Base-by-base conservation (phyloP, 345 rosid species). In the Capsella bursapastoris region DNA sequence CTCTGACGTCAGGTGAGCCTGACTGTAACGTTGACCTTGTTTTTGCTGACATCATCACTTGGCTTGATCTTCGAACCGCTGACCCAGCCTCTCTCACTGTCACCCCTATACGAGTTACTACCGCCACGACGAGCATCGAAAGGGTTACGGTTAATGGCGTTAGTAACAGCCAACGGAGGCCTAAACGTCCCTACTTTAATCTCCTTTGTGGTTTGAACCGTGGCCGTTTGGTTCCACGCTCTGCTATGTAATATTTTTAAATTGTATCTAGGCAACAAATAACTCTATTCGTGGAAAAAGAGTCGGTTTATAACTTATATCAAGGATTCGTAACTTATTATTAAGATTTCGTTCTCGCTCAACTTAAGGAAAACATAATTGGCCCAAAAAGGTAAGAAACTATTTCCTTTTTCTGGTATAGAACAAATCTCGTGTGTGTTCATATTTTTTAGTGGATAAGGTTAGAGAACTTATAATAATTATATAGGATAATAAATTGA, bases 1-100 rank as follows among this genome's bases (percentile, higher is more conserved):
- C 76, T 34, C 78, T 96, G 61, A 92, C 98, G 2, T 76, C 88
- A 0, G 99, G 99, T 8, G 99, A 95, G 64, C 90, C 98, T 0
- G 96, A 92, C 3, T 82, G 78, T 5, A 92, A 96, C 82, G 74
- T 90, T 0, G 88, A 82, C 47, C 79, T 85, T 18, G 99, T 96
- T 5, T 92, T 92, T n/a, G 85, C 84, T 8, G 98, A 96, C 64
- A 83, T 92, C 71, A 78, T 85, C 35, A 51, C 72, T 9, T 96
- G 98, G 99, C 98, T 96, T 10, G 90, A 90, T 67, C 71, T 72
- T 58, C 97, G 74, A 74, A 71, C 81, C 6, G 81, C 68, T 31
- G 82, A 79, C 40, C 55, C 57, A 0, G 57, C 64, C 15, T 66
- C 68, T 43, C 59, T 81, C n/a, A 32, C 68, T 12, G 78, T 83